These are phyloP conservation scores for Albugo laibachii DNA, from an alignment of 352 stramenopile species.

Conservation along the genomic window DNA sequence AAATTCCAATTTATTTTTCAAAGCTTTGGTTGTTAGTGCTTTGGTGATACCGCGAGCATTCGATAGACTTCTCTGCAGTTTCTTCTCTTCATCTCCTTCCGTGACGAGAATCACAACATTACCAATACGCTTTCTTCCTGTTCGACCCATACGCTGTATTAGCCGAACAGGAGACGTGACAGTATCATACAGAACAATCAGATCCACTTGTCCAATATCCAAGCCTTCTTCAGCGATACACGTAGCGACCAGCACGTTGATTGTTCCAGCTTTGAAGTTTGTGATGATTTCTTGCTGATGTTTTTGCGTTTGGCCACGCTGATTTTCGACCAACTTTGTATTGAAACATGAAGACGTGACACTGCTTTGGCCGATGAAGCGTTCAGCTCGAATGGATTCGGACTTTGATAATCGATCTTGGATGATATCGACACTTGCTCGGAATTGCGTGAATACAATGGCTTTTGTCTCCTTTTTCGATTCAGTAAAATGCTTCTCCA, in stretches of 20 bases:
- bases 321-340: background rate
- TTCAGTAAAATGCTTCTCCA: conserved; percentile 74
- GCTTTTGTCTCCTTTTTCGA: conserved; percentile 74
- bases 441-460: conserved; percentile 97
- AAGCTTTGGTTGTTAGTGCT: conserved; percentile 46
- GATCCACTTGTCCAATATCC: conserved; percentile 89
- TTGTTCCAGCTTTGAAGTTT: conserved; percentile 70
- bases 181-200: conserved; percentile 88
- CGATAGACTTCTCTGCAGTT: conserved; percentile 52
- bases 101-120: conserved; percentile 77
- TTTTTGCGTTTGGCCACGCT: conserved; percentile 79
- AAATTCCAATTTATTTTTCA: conserved; percentile 81
- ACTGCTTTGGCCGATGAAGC: conserved; percentile 59
- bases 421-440: conserved; percentile 90
- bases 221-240: conserved; percentile 93
- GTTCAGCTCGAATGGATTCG: conserved; percentile 89
- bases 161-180: conserved; percentile 89
- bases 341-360: conserved; percentile 2
- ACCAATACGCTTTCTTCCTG: conserved; percentile 89
- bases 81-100: conserved; percentile 79
- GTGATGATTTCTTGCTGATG: conserved; percentile 89
- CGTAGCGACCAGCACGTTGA: conserved; percentile 88
- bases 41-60: conserved; percentile 62
- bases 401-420: conserved; percentile 74
- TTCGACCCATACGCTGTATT: conserved; percentile 91